phyloP scores from a whole-genome alignment of 768 basidiomycete genomes.

The Lactifluus echinatus region DNA sequence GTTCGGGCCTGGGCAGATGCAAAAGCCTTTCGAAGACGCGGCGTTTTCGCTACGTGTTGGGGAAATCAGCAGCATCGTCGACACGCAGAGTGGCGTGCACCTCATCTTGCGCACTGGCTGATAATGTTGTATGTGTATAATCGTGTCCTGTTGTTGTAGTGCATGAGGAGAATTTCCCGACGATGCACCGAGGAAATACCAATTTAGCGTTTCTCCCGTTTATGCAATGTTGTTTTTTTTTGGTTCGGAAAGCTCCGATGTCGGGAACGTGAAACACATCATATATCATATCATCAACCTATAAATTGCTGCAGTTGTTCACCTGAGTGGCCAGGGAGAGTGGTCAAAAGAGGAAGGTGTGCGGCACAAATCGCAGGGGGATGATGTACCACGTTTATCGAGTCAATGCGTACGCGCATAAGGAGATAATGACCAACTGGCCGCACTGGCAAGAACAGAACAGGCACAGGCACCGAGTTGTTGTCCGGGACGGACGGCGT shows the following conservation, averaged over 20 bases:
- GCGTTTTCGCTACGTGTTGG: conserved; percentile 63
- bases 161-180: not conserved
- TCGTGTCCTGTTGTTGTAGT: no score
- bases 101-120: conserved; percentile 80
- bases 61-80: conserved; percentile 73
- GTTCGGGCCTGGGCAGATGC: conserved; percentile 88
- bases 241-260: no score
- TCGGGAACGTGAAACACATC: no score
- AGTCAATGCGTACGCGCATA: not conserved
- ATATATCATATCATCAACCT: no score
- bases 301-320: no score
- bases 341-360: not conserved
- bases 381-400: not conserved
- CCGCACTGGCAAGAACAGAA: no score
- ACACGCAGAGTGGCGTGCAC: conserved; percentile 93
- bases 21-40: conserved; percentile 93
- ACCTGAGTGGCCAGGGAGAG: not conserved
- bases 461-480: no score
- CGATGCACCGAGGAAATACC: not conserved
- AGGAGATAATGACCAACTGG: no score
- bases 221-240: no score
- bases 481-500: no score
- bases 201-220: no score
- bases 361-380: not conserved
- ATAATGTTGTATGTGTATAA: conserved; percentile 18